phyloP scores from a whole-genome alignment of 2,329 filamentous ascomycete genomes.

The Fusarium virguliforme region DNA sequence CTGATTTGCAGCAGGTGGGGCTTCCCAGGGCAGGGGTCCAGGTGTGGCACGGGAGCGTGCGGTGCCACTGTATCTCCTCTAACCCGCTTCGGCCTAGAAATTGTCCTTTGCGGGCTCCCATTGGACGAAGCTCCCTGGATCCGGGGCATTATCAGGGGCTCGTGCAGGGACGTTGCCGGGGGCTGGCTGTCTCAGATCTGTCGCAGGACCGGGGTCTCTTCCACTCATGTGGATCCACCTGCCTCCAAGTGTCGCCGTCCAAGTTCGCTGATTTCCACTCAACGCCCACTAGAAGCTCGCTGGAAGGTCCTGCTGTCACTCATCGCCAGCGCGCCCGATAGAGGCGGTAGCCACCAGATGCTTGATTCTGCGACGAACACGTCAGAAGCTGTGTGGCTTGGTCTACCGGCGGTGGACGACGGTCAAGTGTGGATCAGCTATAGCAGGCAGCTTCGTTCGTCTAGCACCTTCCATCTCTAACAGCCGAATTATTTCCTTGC shows the following conservation, averaged over 20 bases:
- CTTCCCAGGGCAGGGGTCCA: constrained; percentile 33
- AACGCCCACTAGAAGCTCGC: constrained; percentile 37
- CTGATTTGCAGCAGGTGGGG: constrained; percentile 46
- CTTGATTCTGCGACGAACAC: constrained; percentile 43
- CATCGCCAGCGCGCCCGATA: neutral
- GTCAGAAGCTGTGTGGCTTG: constrained; percentile 38
- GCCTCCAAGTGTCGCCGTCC: constrained; percentile 17
- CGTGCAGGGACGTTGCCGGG: constrained; percentile 34
- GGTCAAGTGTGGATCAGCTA: constrained; percentile 27
- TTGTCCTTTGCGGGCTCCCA: constrained; percentile 15
- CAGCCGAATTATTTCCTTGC: constrained; percentile 9
- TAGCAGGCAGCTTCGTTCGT: constrained; percentile 30
- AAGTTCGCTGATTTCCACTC: constrained; percentile 20
- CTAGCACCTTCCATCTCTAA: constrained; percentile 3
- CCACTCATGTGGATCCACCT: constrained; percentile 36
- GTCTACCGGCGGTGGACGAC: constrained; percentile 1
- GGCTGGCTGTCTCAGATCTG: constrained; percentile 61
- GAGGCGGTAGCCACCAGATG: constrained; percentile 1
- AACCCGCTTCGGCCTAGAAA: constrained; percentile 48
- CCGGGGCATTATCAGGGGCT: constrained; percentile 35
- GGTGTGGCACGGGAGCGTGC: constrained; percentile 45
- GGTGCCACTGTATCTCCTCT: constrained; percentile 38
- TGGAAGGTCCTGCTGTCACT: constrained; percentile 30
- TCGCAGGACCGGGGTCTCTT: constrained; percentile 56
- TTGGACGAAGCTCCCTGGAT: constrained; percentile 28